Conservation (phyloP, 495 filamentous ascomycete genomes). For the Penicillium dipodomyicola region DNA sequence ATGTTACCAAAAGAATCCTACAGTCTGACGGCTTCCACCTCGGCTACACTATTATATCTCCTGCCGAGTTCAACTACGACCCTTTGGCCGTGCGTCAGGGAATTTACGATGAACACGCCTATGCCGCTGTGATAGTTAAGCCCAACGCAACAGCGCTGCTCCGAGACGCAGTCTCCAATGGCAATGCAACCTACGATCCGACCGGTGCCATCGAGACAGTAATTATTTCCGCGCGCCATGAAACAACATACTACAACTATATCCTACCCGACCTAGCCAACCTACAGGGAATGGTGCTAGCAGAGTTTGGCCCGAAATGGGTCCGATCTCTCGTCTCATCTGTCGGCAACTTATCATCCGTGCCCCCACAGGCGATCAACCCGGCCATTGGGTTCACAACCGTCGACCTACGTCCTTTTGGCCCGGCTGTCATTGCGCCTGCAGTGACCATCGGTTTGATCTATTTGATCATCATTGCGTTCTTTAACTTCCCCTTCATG, state of each 20-base stretch:
- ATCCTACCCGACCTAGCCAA: conserved; percentile 49
- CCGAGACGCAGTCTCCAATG: conserved; percentile 51
- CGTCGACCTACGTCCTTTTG: conserved; percentile 63
- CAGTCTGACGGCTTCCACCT: conserved; percentile 34
- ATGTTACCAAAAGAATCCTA: conserved; percentile 38
- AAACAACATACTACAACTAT: conserved; percentile 52
- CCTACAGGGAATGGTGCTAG: conserved; percentile 45
- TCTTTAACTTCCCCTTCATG: conserved; percentile 71
- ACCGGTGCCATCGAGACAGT: conserved; percentile 59
- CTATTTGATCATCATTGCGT: conserved; percentile 71
- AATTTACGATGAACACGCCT: conserved; percentile 61
- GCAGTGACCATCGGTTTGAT: conserved; percentile 66
- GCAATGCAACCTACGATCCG: conserved; percentile 63
- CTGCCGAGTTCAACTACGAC: conserved; percentile 56
- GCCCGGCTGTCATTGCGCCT: conserved; percentile 53
- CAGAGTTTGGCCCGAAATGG: conserved; percentile 56
- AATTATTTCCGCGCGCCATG: conserved; percentile 57
- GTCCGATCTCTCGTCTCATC: conserved; percentile 29
- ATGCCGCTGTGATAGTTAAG: conserved; percentile 64
- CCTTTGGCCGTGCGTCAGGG: conserved; percentile 57
- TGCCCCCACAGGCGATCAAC: conserved; percentile 56
- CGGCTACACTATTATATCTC: conserved; percentile 50
- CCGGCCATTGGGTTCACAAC: conserved; percentile 61
- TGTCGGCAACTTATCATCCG: conserved; percentile 31
- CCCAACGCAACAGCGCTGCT: conserved; percentile 63